phyloP scores from a whole-genome alignment of 2,329 filamentous ascomycete genomes.

The Pyrenochaeta sp. region DNA sequence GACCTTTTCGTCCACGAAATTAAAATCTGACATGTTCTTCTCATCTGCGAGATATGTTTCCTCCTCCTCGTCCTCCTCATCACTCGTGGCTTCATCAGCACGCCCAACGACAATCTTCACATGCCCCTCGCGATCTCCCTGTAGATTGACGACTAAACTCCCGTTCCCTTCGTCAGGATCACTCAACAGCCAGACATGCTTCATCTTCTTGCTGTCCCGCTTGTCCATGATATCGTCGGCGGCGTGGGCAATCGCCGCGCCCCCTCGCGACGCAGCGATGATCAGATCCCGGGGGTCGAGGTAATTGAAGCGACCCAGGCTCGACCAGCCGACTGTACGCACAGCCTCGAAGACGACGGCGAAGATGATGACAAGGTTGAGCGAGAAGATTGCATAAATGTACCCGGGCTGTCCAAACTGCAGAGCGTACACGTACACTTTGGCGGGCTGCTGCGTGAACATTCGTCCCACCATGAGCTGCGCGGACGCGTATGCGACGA shows the following conservation, averaged over 20 bases:
- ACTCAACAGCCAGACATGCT: constrained; percentile 31
- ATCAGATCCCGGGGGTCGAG: constrained; percentile 41
- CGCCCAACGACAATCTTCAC: constrained; percentile 25
- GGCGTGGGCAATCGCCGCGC: constrained; percentile 25
- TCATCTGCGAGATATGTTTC: background rate
- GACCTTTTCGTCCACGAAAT: background rate
- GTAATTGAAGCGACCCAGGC: constrained; percentile 37
- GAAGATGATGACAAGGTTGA: constrained; percentile 35
- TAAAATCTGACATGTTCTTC: constrained; percentile 2
- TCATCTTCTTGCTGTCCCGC: constrained; percentile 19
- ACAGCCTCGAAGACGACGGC: constrained; percentile 32
- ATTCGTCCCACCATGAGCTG: constrained; percentile 45
- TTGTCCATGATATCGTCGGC: constrained; percentile 24
- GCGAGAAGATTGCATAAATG: constrained; percentile 39
- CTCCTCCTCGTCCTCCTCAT: background rate
- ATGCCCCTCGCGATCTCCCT: constrained; percentile 28
- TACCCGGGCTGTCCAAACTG: constrained; percentile 37
- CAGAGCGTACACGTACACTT: constrained; percentile 26
- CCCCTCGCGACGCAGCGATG: constrained; percentile 34
- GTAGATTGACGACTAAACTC: constrained; percentile 25
- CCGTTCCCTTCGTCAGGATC: constrained; percentile 38
- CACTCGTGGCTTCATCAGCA: background rate
- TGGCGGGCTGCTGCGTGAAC: constrained; percentile 20
- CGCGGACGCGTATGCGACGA: constrained; percentile 43
- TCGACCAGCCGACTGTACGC: constrained; percentile 33